Base-by-base conservation (phyloP, 305 asterid species). In the Solanum hybrid region DNA sequence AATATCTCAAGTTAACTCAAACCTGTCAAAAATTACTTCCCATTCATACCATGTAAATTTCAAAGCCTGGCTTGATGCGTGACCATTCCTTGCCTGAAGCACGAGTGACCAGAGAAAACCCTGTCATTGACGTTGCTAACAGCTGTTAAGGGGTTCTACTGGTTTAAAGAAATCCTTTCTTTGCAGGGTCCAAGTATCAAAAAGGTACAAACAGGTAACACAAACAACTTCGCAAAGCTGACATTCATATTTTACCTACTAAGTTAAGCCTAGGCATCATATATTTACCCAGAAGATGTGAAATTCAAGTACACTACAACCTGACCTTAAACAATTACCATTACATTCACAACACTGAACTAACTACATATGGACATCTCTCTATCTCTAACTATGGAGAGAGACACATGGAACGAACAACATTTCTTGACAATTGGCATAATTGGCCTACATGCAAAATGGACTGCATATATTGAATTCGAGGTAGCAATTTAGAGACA, bases 311-410 rank as follows among this genome's bases (percentile, higher is more conserved):
- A 51, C 75, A 31, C 88, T 84, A 84, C 37, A 84, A 17, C 29
- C 88, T 84, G 88, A 83, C 39, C 57, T 41, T 3, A 20, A 41
- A 45, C 36, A 45, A 31, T 84, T 51, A 84, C 75, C 41, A 29
- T 84, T 31, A 84, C 88, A 84, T 84, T 51, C 41, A 84, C 88
- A 84, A 84, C 76, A 45, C 88, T 84, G 76, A 51, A 27, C 87
- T 82, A 41, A 41, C 87, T 41, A 82, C 34, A 82, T 27, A 82
- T 82, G 87, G 15, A 5, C 72, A 82, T 82, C 72, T 82, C 72
- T 80, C 10, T 38, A 77, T 32, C 68, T 38, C 72, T 82, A 82
- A 45, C 72, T 17, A 29, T 6, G 88, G 76, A 84, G 76, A 82
- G 87, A 31, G 26, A 31, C 76, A 31, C 41, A 84, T 51, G 22